phyloP scores from a whole-genome alignment of 2,329 filamentous ascomycete species.

The Colletotrichum spinosum region DNA sequence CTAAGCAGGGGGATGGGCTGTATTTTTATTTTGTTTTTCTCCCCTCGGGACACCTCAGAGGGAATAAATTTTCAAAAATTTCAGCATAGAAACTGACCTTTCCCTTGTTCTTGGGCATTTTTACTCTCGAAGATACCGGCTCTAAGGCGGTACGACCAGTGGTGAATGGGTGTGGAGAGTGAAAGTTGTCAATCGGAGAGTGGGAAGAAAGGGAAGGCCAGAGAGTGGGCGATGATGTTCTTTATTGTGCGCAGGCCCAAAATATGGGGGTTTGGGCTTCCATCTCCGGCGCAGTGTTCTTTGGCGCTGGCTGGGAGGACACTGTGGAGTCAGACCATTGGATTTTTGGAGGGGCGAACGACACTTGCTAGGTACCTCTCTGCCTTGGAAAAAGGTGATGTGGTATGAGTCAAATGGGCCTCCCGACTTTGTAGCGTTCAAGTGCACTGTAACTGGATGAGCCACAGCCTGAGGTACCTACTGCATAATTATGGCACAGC shows the following conservation, averaged over 20 bases:
- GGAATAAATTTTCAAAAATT: slow-evolving; percentile 9
- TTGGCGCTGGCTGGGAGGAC: slow-evolving; percentile 15
- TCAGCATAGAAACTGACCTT: slow-evolving; percentile 72
- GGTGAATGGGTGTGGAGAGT: slow-evolving; percentile 24
- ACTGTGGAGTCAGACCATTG: not conserved
- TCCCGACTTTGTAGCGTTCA: no score
- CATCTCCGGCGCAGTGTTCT: slow-evolving; percentile 17
- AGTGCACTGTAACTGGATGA: no score
- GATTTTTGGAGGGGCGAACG: slow-evolving; percentile 27
- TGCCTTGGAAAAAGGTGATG: slow-evolving; percentile 12
- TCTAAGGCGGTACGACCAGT: slow-evolving; percentile 39
- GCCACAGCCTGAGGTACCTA: no score
- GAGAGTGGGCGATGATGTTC: slow-evolving; percentile 27
- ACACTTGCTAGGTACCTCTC: slow-evolving; percentile 4
- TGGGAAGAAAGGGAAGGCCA: slow-evolving; percentile 13
- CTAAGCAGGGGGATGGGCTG: slow-evolving; percentile 30
- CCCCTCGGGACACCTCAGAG: not conserved
- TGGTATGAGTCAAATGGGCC: slow-evolving; percentile 35
- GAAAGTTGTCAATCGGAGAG: slow-evolving; percentile 14
- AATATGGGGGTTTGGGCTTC: slow-evolving; percentile 23
- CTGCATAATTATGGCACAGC: no score
- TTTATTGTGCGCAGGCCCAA: slow-evolving; percentile 35
- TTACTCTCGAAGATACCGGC: slow-evolving; percentile 46
- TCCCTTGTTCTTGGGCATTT: slow-evolving; percentile 99
- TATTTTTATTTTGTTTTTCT: slow-evolving; percentile 11